Conservation (phyloP, 2,329 filamentous ascomycete genomes). For the Fusarium sp. region DNA sequence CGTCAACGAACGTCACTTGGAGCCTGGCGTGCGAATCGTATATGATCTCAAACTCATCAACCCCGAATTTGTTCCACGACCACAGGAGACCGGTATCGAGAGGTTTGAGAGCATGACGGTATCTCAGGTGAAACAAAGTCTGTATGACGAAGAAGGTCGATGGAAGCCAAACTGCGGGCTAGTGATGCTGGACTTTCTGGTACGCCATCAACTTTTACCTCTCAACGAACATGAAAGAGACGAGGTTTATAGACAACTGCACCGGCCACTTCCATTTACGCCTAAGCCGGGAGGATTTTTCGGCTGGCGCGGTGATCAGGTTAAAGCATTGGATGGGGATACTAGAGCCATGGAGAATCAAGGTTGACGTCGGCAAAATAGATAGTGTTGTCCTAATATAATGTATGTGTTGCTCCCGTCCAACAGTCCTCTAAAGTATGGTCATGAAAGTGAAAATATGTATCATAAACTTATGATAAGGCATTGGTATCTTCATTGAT, state of each 20-base stretch:
- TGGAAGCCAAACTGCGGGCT: slow-evolving; percentile 61
- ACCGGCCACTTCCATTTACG: slow-evolving; percentile 49
- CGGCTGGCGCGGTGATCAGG: too few species aligned
- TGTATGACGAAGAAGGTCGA: slow-evolving; percentile 38
- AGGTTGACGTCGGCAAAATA: too few species aligned
- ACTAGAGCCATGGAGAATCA: too few species aligned
- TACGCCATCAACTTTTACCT: slow-evolving; percentile 51
- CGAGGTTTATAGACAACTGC: slow-evolving; percentile 44
- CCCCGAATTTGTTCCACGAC: slow-evolving; percentile 42
- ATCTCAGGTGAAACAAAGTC: slow-evolving; percentile 50
- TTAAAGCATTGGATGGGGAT: too few species aligned
- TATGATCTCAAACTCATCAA: slow-evolving; percentile 55
- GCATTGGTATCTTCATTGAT: too few species aligned
- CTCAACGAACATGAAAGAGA: slow-evolving; percentile 42
- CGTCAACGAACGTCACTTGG: slow-evolving; percentile 52
- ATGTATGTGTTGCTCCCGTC: too few species aligned
- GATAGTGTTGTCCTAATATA: too few species aligned
- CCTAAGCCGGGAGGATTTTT: too few species aligned
- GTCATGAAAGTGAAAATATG: too few species aligned
- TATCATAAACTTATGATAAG: too few species aligned
- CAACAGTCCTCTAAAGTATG: too few species aligned
- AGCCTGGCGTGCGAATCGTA: slow-evolving; percentile 57
- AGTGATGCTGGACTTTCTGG: slow-evolving; percentile 58
- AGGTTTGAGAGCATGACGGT: slow-evolving; percentile 50
- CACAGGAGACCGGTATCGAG: slow-evolving; percentile 50